These are phyloP conservation scores for Spathaspora passalidarum DNA, from an alignment of 805 yeast species.

Conservation along the genomic window DNA sequence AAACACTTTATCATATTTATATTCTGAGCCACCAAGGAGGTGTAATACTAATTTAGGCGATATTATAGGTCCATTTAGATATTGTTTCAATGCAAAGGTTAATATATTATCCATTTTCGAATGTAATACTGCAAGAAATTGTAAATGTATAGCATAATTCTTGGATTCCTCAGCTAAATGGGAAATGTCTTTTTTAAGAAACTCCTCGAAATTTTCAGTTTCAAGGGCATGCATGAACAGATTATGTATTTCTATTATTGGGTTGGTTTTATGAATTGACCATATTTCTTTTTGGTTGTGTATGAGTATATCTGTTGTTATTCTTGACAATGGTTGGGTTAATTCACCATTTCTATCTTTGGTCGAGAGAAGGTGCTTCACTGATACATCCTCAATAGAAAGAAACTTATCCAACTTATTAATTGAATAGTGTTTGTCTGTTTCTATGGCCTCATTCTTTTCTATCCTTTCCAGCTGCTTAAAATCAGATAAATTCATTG, in stretches of 20 bases:
- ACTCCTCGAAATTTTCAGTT: neutral
- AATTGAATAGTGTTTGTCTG: neutral
- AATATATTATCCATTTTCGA: neutral
- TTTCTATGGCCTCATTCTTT: neutral
- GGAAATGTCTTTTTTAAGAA: neutral
- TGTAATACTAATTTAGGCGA: neutral
- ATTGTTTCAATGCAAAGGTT: neutral
- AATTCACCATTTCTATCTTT: neutral
- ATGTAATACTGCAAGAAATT: constrained; percentile 3
- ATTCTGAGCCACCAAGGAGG: neutral
- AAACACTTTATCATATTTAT: neutral
- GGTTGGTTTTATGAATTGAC: constrained; percentile 7
- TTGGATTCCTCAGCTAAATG: constrained; percentile 2
- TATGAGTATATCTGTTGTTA: neutral
- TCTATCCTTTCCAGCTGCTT: neutral
- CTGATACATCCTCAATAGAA: neutral
- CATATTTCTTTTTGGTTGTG: constrained; percentile 3
- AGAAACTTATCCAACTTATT: neutral
- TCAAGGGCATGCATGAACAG: neutral
- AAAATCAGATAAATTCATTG: constrained; percentile 4
- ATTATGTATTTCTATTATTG: neutral
- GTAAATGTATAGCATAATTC: constrained; percentile 6
- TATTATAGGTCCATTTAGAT: neutral
- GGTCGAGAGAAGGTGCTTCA: neutral
- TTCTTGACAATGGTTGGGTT: neutral